Conservation (phyloP, 148 eudicot genomes). For the Nepenthes gracilis region DNA sequence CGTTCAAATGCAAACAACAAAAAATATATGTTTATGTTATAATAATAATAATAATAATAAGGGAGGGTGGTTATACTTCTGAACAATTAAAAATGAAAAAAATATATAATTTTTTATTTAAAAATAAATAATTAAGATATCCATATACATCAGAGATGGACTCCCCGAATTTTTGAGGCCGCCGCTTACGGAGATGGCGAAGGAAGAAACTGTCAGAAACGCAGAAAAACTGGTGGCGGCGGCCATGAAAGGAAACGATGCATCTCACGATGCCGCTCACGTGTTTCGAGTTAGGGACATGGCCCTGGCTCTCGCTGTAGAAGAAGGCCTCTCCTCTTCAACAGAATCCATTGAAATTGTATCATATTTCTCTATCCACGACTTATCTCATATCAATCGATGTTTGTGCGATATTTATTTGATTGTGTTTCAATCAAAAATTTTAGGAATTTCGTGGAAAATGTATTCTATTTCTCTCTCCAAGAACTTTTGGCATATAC, state of each 20-base stretch:
- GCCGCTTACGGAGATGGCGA: slow-evolving; percentile 9
- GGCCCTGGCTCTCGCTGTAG: slow-evolving; percentile 74
- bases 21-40: too few relatives aligned
- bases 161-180: too few relatives aligned
- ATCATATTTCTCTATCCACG: not conserved
- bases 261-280: slow-evolving; percentile 86
- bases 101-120: too few relatives aligned
- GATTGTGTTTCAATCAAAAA: not conserved
- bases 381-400: not conserved
- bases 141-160: too few relatives aligned
- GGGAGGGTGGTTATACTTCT: too few relatives aligned
- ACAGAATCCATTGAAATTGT: slow-evolving; percentile 60
- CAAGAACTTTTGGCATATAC: not conserved
- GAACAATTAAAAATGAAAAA: too few relatives aligned
- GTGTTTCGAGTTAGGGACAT: slow-evolving; percentile 76
- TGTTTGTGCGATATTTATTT: not conserved
- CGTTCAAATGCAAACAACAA: too few relatives aligned
- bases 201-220: slow-evolving; percentile 25
- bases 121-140: too few relatives aligned
- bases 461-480: too few relatives aligned
- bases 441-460: too few relatives aligned
- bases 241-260: slow-evolving; percentile 66
- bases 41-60: too few relatives aligned
- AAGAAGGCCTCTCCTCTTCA: slow-evolving; percentile 51
- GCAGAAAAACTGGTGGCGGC: slow-evolving; percentile 65